A percentile compares a stretch with the other conserved stretches of the same genome.
phyloP scores from a whole-genome alignment of 129 eudicot species.

The Centaurea solstitialis region DNA sequence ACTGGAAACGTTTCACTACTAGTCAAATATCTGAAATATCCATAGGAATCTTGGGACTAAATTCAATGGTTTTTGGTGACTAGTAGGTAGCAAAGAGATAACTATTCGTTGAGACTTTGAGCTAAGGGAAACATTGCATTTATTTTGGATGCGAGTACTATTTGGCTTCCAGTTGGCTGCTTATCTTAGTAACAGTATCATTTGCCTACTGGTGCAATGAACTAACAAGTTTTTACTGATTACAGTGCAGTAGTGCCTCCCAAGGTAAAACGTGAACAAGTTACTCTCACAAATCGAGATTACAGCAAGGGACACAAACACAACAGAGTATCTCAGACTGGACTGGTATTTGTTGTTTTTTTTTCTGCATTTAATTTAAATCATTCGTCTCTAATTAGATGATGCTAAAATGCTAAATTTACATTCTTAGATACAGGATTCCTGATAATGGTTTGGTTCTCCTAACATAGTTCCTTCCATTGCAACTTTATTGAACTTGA shows the following conservation, averaged over 20 bases:
- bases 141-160: background rate
- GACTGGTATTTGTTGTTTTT: conserved; percentile 47
- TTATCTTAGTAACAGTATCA: background rate
- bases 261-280: conserved; percentile 53
- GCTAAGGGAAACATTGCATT: background rate
- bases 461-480: background rate
- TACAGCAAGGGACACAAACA: conserved; percentile 36
- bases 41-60: background rate
- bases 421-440: background rate
- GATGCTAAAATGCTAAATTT: conserved; percentile 9
- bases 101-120: background rate
- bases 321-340: conserved; percentile 38
- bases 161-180: background rate
- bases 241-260: conserved; percentile 31
- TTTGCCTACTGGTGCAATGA: background rate
- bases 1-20: background rate
- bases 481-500: conserved; percentile 7
- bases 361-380: conserved; percentile 10
- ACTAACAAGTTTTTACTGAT: conserved; percentile 21
- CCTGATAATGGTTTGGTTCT: background rate
- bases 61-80: background rate
- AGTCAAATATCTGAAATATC: background rate
- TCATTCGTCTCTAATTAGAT: background rate
- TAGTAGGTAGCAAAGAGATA: background rate
- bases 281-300: conserved; percentile 23